Percentiles rank a stretch among this genome's conserved stretches.
phyloP scores from a whole-genome alignment of 192 early-diverging fungal species.

The Phlyctochytrium planicorne region DNA sequence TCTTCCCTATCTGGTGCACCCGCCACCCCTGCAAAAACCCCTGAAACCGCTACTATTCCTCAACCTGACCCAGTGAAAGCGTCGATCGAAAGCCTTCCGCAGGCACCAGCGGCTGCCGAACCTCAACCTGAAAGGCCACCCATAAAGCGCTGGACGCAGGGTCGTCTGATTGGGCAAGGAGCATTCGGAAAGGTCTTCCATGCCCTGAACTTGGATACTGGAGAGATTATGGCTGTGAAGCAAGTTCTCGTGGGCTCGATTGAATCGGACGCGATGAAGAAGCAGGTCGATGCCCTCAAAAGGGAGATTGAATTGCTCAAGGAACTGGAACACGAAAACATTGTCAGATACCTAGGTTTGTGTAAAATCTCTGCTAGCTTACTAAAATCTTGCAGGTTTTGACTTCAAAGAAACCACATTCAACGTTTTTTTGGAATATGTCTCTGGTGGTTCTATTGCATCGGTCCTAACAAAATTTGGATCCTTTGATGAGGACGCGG shows the following conservation, averaged over 20 bases:
- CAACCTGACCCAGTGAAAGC: no score
- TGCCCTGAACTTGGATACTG: constrained; percentile 83
- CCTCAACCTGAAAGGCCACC: no score
- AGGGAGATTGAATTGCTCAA: constrained; percentile 83
- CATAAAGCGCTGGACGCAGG: constrained; percentile 79
- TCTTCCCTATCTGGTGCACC: no score
- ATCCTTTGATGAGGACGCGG: constrained; percentile 78
- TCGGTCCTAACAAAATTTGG: constrained; percentile 76
- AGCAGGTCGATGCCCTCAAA: constrained; percentile 70
- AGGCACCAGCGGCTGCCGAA: no score
- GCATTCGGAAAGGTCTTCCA: constrained; percentile 94
- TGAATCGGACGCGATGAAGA: constrained; percentile 20
- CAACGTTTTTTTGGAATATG: constrained; percentile 97
- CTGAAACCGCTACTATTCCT: no score
- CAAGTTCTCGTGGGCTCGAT: constrained; percentile 62
- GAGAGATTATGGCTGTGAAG: constrained; percentile 96
- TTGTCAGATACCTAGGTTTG: constrained; percentile 96
- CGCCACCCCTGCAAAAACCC: no score
- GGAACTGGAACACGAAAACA: constrained; percentile 78
- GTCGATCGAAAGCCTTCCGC: no score
- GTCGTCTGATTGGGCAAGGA: constrained; percentile 90
- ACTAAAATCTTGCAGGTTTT: constrained; percentile 32
- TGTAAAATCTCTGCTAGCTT: constrained; percentile 43
- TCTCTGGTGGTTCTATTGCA: constrained; percentile 88
- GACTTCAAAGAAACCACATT: constrained; percentile 68